Base-by-base conservation (phyloP, 441 rosid genomes). In the Syzygium syzygioides region DNA sequence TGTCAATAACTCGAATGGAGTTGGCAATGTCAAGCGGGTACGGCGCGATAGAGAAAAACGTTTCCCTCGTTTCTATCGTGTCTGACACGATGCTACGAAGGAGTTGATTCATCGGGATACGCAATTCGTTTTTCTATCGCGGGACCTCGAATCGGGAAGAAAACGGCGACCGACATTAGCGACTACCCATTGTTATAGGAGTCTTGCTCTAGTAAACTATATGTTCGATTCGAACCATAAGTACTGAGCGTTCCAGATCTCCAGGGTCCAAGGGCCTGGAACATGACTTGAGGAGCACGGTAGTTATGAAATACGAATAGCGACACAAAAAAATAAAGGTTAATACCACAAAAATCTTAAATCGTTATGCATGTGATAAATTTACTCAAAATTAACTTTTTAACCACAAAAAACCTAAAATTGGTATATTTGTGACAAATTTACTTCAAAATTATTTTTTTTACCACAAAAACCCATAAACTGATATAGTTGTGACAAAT, bases 191-290 rank as follows among this genome's bases (percentile, higher is more conserved):
- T 64, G 17, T 30, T 30, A 8, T 9, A 68, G 14, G 50, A 37
- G 25, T 71, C 25, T 71, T 4, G n/a, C 1, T 37, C 13, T 0
- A 12, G 9, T 11, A 17, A 20, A 37, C 0, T 0, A 0, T 20
- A 23, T 0, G 0, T 12, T 76, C 0, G 7, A 76, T 37, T 71
- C 5, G 14, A 37, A 2, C 7, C 48, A 11, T 71, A 37, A 71
- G 8, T 11, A 20, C 3, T 3, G 6, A 71, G 15, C 20, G 6
- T 34, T 68, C 14, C 5, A 19, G 1, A 32, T 64, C 34, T 30
- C 11, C 2, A 17, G 1, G 48, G 79, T 68, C 48, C 10, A 68
- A 71, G 50, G 50, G 9, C 48, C 28, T 30, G 71, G 71, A 64
- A 64, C 37, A 30, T 37, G 37, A 64, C 23, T 15, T 30, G 37